phyloP scores from a whole-genome alignment of 139 green algal genomes.

The Zygnema circumcarinatum region DNA sequence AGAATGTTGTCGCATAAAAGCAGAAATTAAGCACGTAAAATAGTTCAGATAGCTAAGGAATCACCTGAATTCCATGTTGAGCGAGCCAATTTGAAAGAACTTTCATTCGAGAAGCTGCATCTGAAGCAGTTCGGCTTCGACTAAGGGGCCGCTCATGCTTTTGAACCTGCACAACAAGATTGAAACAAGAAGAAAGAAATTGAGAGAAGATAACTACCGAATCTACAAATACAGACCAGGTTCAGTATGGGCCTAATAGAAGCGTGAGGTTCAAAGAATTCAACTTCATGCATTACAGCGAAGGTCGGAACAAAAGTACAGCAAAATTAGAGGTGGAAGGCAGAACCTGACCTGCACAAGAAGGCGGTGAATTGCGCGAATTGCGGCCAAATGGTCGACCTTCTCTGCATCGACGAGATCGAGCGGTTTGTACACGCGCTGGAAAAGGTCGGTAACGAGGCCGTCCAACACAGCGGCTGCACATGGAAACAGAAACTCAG shows the following conservation, averaged over 20 bases:
- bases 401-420: slow-evolving; percentile 4
- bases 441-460: slow-evolving; percentile 31
- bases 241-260: too few species aligned
- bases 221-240: too few species aligned
- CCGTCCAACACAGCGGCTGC: slow-evolving; percentile 32
- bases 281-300: too few species aligned
- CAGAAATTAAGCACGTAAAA: too few species aligned
- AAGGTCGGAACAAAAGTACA: too few species aligned
- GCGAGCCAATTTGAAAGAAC: slow-evolving; percentile 20
- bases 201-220: too few species aligned
- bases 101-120: neutral
- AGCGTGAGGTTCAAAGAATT: too few species aligned
- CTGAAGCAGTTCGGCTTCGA: neutral
- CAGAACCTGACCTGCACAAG: slow-evolving; percentile 24
- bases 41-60: too few species aligned
- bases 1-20: too few species aligned
- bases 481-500: too few species aligned
- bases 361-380: slow-evolving; percentile 38
- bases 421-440: slow-evolving; percentile 26
- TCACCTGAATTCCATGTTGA: neutral
- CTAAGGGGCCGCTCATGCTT: slow-evolving; percentile 4
- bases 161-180: slow-evolving; percentile 13
- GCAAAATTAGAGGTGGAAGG: too few species aligned
- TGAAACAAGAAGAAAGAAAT: neutral
- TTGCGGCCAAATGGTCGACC: slow-evolving; percentile 35